Evolutionary conservation across 148 eudicot species (phyloP).

Genomic region (Talinum fruticosum): DNA sequence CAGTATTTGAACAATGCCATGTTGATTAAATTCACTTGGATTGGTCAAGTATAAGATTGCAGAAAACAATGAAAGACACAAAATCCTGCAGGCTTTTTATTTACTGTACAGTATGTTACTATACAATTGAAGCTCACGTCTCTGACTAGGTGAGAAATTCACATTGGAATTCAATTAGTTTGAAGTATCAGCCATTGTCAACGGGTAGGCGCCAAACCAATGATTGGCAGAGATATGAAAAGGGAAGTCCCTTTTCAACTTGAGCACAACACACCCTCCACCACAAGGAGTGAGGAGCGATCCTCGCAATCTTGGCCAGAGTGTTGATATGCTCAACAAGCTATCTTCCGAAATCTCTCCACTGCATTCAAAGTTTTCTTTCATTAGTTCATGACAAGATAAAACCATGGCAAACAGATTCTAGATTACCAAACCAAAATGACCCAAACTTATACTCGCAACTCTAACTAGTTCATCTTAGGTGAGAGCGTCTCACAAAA

Average conservation of each 20-base stretch:
- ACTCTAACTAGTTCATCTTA: neutral
- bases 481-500: neutral
- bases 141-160: slow-evolving; percentile 9
- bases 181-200: slow-evolving; percentile 76
- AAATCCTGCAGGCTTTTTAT: neutral
- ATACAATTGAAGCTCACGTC: slow-evolving; percentile 23
- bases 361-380: slow-evolving; percentile 1
- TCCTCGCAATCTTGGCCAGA: slow-evolving; percentile 61
- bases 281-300: slow-evolving; percentile 34
- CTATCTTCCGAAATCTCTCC: slow-evolving; percentile 40
- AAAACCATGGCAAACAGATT: neutral
- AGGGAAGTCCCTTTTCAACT: slow-evolving; percentile 24
- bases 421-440: neutral
- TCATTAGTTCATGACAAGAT: neutral
- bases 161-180: slow-evolving; percentile 1
- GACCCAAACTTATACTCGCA: neutral
- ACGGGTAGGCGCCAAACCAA: slow-evolving; percentile 58
- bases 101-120: neutral
- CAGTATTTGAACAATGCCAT: slow-evolving; percentile 59
- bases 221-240: slow-evolving; percentile 32
- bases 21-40: too few species aligned
- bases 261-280: slow-evolving; percentile 37
- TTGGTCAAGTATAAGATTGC: neutral
- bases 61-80: slow-evolving; percentile 10
- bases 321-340: slow-evolving; percentile 35